These are phyloP conservation scores for Cystobasidium slooffiae DNA, from an alignment of 1,284 basidiomycete genomes.

Conservation along the genomic window DNA sequence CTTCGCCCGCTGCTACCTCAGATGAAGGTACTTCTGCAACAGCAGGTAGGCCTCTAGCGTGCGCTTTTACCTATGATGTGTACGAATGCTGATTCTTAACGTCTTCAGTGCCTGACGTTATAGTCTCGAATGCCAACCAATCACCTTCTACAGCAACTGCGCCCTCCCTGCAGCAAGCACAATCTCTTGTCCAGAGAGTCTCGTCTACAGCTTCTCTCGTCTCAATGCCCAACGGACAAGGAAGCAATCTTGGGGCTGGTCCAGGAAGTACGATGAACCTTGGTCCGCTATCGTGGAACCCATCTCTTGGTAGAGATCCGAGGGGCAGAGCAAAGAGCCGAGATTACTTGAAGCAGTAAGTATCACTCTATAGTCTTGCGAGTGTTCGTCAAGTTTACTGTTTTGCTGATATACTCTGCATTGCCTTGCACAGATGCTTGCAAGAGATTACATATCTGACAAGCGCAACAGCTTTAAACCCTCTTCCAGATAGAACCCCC, in stretches of 20 bases:
- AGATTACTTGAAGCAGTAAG: constrained; percentile 90
- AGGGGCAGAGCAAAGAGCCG: constrained; percentile 91
- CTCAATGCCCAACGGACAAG: constrained; percentile 21
- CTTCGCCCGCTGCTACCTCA: constrained; percentile 1
- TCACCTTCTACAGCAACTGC: background rate
- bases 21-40: constrained; percentile 5
- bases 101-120: constrained; percentile 33
- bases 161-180: background rate
- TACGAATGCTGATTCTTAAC: background rate
- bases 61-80: background rate
- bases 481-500: constrained; percentile 66
- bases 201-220: constrained; percentile 18
- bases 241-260: background rate
- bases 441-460: constrained; percentile 98
- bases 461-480: constrained; percentile 94
- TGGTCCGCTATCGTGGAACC: constrained; percentile 33
- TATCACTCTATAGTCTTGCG: constrained; percentile 59
- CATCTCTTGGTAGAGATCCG: constrained; percentile 68
- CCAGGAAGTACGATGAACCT: constrained; percentile 31
- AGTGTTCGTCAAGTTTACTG: background rate
- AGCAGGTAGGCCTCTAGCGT: background rate
- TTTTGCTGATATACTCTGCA: background rate
- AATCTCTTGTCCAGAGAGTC: constrained; percentile 5
- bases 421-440: constrained; percentile 68
- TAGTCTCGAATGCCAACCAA: constrained; percentile 23